Evolutionary conservation across 441 rosid genomes (phyloP).

Genomic region (Pelargonium cotyledonis): DNA sequence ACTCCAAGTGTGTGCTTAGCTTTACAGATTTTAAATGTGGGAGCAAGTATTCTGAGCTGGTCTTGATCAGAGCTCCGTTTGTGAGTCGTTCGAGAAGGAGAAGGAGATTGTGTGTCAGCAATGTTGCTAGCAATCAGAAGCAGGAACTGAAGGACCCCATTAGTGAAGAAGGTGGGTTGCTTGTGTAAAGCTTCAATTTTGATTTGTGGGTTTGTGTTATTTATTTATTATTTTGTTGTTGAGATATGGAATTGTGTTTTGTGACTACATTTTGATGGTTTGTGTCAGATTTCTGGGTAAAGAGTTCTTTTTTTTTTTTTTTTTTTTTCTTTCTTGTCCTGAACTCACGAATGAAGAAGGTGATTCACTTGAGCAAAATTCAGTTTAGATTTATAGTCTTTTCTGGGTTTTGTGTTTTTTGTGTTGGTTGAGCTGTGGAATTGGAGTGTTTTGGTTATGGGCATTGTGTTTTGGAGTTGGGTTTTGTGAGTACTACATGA

Average conservation of each 20-base stretch:
- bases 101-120: neutral
- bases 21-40: neutral
- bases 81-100: neutral
- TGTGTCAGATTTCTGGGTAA: no score
- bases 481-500: no score
- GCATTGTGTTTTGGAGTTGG: no score
- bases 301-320: no score
- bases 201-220: neutral
- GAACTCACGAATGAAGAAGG: no score
- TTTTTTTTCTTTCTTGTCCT: no score
- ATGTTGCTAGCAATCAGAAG: constrained; percentile 4
- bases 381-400: no score
- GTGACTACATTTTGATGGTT: no score
- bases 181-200: neutral
- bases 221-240: neutral
- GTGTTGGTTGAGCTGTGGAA: neutral
- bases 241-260: neutral
- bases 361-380: no score
- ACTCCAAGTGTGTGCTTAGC: neutral
- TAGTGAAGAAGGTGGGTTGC: neutral
- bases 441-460: no score
- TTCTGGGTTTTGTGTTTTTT: neutral
- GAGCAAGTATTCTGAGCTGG: neutral
- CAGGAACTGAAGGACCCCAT: neutral
- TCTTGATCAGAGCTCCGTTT: neutral